Evolutionary conservation across 1,139 yeast species (phyloP).

Genomic region (Yamadazyma sp.): DNA sequence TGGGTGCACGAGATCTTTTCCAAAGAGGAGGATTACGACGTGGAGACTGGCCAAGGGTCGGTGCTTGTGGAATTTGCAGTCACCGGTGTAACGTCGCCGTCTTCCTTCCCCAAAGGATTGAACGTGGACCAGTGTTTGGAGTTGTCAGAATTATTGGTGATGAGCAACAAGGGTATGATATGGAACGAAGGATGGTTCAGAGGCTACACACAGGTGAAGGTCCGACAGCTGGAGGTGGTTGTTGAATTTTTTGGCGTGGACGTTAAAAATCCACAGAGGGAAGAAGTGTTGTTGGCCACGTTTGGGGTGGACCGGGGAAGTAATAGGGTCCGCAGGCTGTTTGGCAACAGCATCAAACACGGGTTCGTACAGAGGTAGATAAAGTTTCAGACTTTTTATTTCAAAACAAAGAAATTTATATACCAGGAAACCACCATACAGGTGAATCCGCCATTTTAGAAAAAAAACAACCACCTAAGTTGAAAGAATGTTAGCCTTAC

Average conservation of each 20-base stretch:
- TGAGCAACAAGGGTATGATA: not conserved
- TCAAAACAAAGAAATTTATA: too few species aligned
- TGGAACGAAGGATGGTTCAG: conserved; percentile 5
- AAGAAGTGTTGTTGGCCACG: conserved; percentile 1
- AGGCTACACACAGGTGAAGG: conserved; percentile 1
- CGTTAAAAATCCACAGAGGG: not conserved
- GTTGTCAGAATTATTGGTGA: not conserved
- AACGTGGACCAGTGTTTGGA: not conserved
- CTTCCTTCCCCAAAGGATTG: not conserved
- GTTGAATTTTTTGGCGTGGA: conserved; percentile 1
- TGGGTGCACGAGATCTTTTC: conserved; percentile 4
- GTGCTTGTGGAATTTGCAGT: conserved; percentile 2
- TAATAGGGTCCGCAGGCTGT: conserved; percentile 1
- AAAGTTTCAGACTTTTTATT: too few species aligned
- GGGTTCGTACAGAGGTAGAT: not conserved
- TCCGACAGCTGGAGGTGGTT: not conserved
- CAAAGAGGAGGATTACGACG: not conserved
- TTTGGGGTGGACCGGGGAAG: conserved; percentile 1
- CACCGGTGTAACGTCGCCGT: not conserved
- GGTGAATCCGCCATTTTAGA: too few species aligned
- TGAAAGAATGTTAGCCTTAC: conserved; percentile 20
- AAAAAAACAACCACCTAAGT: too few species aligned
- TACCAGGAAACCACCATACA: too few species aligned
- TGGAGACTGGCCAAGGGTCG: not conserved
- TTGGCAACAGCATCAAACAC: not conserved